Base-by-base conservation (phyloP, 2,329 filamentous ascomycete genomes). In the Periconia sp. region DNA sequence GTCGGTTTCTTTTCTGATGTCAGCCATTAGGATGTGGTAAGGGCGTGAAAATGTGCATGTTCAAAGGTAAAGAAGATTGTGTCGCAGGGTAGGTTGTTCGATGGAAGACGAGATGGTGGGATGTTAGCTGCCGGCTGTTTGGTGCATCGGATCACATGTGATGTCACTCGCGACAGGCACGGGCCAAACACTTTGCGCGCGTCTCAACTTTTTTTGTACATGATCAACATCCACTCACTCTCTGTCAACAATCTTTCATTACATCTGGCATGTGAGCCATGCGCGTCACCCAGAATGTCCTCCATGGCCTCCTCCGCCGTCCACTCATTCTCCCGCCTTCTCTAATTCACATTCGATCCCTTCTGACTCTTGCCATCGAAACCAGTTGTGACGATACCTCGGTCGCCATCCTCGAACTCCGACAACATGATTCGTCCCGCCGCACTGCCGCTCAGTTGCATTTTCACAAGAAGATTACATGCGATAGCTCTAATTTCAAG, bases 301-400 rank as follows among this genome's bases (percentile, higher is more conserved):
- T 55, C n/a, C 51, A 56, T 42, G 52, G 49, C 53, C 45, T 42
- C 37, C 33, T 46, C 41, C 55, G 53, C 45, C 48, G 33, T 35
- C 47, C 47, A 37, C 51, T 40, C 40, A 47, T 27, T 40, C 41
- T 19, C 20, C 15, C 33, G 15, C 19, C n/a, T 2, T 27, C 27
- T 1, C n/a, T 6, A 15, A 41, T 41, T 14, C 56, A 45, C 40
- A 45, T 50, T 19, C 72, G 74, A 41, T 47, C 52, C 41, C 59
- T 78, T 45, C 66, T 74, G 54, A 80, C 79, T 6, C 82, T 93
- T 46, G 89, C 89, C 49, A 92, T 94, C 68, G 90, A 94, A 72
- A 89, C 88, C 10, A 92, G 89, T 2, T 94, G 93, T 80, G 93
- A 97, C 76, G 93, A 97, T 77, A 96, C 92, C 1, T 92, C 89